Conservation (phyloP, 768 basidiomycete genomes). For the Pulveroboletus sp. region DNA sequence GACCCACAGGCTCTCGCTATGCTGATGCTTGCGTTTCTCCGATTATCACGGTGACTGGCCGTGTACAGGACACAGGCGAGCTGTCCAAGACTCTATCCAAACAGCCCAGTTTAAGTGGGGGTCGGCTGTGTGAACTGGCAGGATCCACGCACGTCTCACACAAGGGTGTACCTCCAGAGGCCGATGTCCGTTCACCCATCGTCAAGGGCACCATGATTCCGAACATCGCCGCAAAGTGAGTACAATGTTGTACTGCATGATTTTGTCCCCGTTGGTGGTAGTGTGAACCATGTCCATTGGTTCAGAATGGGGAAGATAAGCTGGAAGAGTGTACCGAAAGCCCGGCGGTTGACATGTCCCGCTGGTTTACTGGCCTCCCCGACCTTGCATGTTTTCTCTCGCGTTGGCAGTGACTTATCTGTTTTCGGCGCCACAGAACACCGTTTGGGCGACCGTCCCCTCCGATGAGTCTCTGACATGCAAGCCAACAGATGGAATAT, state of each 20-base stretch:
- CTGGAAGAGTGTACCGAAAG: constrained; percentile 9
- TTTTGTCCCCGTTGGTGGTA: constrained; percentile 4
- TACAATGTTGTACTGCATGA: neutral
- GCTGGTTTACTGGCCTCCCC: constrained; percentile 6
- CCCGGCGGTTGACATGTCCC: constrained; percentile 4
- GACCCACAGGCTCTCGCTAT: constrained; percentile 12
- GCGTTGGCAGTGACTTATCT: constrained; percentile 14
- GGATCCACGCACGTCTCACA: constrained; percentile 16
- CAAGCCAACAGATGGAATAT: constrained; percentile 1
- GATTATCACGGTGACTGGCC: constrained; percentile 9
- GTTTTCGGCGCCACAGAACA: constrained; percentile 15
- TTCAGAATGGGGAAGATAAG: constrained; percentile 9
- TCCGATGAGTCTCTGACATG: constrained; percentile 4
- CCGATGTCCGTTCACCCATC: constrained; percentile 29
- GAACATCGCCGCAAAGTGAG: constrained; percentile 18
- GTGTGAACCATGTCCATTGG: constrained; percentile 8
- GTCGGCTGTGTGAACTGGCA: neutral
- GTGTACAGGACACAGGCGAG: neutral
- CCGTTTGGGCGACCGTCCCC: constrained; percentile 28
- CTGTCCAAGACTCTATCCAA: neutral
- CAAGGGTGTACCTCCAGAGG: constrained; percentile 7
- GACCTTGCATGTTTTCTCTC: constrained; percentile 14
- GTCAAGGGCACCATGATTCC: constrained; percentile 22
- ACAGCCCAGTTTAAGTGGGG: neutral
- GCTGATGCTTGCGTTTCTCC: constrained; percentile 28